Base-by-base conservation (phyloP, 257 asterid species). In the Prunella vulgaris region DNA sequence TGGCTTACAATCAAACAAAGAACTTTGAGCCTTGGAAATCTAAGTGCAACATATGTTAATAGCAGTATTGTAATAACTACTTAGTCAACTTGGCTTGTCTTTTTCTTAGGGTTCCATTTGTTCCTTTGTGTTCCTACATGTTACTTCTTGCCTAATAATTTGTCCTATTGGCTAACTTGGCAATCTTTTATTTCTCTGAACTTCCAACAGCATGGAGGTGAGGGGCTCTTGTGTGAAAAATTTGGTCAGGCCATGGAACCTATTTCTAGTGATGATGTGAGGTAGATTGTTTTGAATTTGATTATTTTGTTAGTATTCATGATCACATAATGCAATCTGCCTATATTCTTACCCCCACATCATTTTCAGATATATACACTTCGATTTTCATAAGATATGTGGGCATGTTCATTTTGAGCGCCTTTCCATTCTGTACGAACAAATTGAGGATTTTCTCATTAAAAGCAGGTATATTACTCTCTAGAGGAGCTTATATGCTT, bases 331-430 rank as follows among this genome's bases (percentile, higher is more conserved):
- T 69, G 51, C 44, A 60, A 52, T 82, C 58, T 70, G 60, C 42
- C 71, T 64, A 74, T 48, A 28, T 76, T 56, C 77, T 76, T 61
- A 78, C 72, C 17, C 20, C 68, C 58, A 24, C 54, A 38, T 61
- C 52, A 28, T 75, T 76, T 60, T 87, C 90, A 94, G 99, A 81
- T 94, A 94, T 77, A 46, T 86, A 83, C 98, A 94, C 87, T 94
- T 94, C 46, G 99, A 94, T 84, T 94, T 94, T 81, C 99, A 94
- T 78, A 89, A 79, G 75, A 85, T 89, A 84, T 94, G 99, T 12
- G 99, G 99, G 28, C 99, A 92, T 74, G 88, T 94, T 81, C 97
- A 84, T 78, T 94, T 94, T 81, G 99, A 94, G 87, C 95, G 97
- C 51, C 96, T 93, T 68, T 89, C 98, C 56, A 80, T 86, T 35